Percentiles rank a stretch among this genome's conserved stretches.
Evolutionary conservation across 1,139 yeast genomes (phyloP).

Genomic region (Chernovozyma aurita): DNA sequence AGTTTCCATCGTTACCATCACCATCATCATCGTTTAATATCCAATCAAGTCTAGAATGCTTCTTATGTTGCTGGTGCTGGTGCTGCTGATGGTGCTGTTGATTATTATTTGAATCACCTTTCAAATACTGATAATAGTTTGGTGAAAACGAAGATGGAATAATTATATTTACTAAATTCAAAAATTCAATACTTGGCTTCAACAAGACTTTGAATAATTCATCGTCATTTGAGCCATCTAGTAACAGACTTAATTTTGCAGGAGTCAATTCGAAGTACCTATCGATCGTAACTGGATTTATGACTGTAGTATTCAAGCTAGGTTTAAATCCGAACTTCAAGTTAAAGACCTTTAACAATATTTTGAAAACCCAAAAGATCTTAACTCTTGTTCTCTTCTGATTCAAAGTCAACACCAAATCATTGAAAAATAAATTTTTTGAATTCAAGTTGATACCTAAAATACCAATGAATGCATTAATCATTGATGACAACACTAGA

Average conservation of each 20-base stretch:
- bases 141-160: conserved; percentile 50
- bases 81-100: conserved; percentile 16
- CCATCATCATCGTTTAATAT: conserved; percentile 47
- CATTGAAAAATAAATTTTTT: conserved; percentile 44
- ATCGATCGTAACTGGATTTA: conserved; percentile 48
- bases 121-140: conserved; percentile 43
- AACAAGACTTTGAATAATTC: conserved; percentile 35
- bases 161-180: conserved; percentile 41
- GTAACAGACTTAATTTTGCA: conserved; percentile 36
- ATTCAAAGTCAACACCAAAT: conserved; percentile 32
- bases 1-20: conserved; percentile 48
- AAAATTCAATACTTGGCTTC: conserved; percentile 43
- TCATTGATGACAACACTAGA: conserved; percentile 36
- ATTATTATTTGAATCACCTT: conserved; percentile 24
- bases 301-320: conserved; percentile 44
- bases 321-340: conserved; percentile 48
- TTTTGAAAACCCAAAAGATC: conserved; percentile 57
- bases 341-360: conserved; percentile 48
- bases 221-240: conserved; percentile 21
- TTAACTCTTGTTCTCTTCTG: conserved; percentile 50
- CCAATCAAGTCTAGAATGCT: conserved; percentile 29
- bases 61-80: neutral
- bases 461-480: conserved; percentile 44
- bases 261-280: conserved; percentile 46
- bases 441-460: conserved; percentile 45